Evolutionary conservation across 1,284 basidiomycete genomes (phyloP), one percentile per base, ranked within the genome.

Genomic region (Coniophora puteana): DNA sequence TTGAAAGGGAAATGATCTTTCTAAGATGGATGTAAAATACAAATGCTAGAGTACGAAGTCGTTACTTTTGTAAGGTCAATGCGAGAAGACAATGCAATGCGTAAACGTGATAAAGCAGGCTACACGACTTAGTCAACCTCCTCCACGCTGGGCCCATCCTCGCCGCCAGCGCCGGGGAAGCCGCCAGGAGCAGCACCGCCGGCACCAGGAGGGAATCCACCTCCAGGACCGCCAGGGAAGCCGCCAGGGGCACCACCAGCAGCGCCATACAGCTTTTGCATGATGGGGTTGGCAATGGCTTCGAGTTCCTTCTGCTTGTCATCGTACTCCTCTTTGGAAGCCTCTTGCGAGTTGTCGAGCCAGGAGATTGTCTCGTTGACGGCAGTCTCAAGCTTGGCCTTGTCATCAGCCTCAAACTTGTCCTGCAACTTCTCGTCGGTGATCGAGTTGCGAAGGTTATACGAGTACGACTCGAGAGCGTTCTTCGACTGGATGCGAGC

Each of bases 301-400:
- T 99, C 95, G 45, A 99, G 77, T 71, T 97, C 94, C 78, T 97
- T 96, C 68, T 97, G 94, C 71, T 86, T 89, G 62, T 78, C 78
- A 66, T 93, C 88, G 71, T 97, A 95, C 75, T 99, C 96, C 61
- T 95, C 92, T 73, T 93, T 96, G 51, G 84, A 86, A 10, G 82
- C 96, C 67, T 97, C 92, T 59, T 91, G 87, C 35, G 89, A 88
- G 47, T 54, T 68, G 64, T 97, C 95, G 54, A 99, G 84, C 90
- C 90, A 94, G 46, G 73, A 66, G 69, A 97, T 92, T 47, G 88
- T 68, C 49, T 93, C 91, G 59, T 89, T 82, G 66, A 97, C 86
- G 35, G 89, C 81, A 45, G 72, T 60, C 71, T 94, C 80, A 51
- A 98, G 81, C 59, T 91, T 87, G 53, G 76, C 61, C 79, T 95